Evolutionary conservation across 768 basidiomycete genomes (phyloP).

Genomic region (Cystobasidium ongulense): DNA sequence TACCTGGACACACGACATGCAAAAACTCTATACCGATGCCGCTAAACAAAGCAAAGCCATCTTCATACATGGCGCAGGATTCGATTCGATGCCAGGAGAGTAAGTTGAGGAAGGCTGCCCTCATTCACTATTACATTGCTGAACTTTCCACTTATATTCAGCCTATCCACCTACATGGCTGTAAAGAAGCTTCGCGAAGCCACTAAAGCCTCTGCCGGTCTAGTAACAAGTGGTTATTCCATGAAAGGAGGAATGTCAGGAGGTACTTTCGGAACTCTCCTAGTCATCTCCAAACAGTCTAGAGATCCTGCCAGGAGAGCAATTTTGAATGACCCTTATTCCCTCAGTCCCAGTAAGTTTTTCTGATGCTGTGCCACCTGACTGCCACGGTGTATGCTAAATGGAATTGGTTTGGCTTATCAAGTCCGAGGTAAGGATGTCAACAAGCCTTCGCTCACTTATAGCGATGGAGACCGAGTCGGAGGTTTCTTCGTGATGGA

Average conservation of each 20-base stretch:
- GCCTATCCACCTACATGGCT: slow-evolving; percentile 57
- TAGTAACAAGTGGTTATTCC: slow-evolving; percentile 55
- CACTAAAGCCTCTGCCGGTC: slow-evolving; percentile 46
- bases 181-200: slow-evolving; percentile 58
- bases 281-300: slow-evolving; percentile 46
- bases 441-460: slow-evolving; percentile 35
- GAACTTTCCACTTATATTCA: slow-evolving; percentile 65
- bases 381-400: neutral
- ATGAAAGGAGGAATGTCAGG: slow-evolving; percentile 55
- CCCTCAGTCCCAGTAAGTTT: slow-evolving; percentile 50
- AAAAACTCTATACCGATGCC: slow-evolving; percentile 57
- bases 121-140: neutral
- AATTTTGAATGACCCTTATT: slow-evolving; percentile 46
- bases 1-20: slow-evolving; percentile 59
- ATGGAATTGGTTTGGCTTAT: too few species aligned
- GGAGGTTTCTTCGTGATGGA: slow-evolving; percentile 45
- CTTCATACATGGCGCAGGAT: slow-evolving; percentile 69
- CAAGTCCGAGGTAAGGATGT: slow-evolving; percentile 46
- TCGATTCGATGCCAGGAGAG: slow-evolving; percentile 46
- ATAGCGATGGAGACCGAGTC: neutral
- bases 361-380: neutral
- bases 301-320: slow-evolving; percentile 37
- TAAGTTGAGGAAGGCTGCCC: neutral
- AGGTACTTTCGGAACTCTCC: slow-evolving; percentile 53
- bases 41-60: slow-evolving; percentile 64